Percentiles rank a stretch among this genome's conserved stretches.
Evolutionary conservation across 495 filamentous ascomycete species (phyloP).

Genomic region (Umbilicaria muhlenbergii): DNA sequence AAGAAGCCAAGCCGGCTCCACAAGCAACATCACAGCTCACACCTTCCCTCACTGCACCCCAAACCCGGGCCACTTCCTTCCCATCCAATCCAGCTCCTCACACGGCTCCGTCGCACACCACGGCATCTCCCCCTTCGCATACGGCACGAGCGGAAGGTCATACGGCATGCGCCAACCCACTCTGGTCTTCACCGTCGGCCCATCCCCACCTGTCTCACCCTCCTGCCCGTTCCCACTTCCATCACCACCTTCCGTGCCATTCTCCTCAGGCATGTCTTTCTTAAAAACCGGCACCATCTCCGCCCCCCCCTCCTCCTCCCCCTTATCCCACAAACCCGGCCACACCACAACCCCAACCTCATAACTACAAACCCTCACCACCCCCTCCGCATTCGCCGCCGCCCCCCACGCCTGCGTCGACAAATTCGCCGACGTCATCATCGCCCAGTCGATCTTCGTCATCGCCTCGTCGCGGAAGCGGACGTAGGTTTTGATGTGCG

Average conservation of each 20-base stretch:
- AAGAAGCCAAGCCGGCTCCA: not conserved
- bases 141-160: conserved; percentile 56
- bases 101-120: conserved; percentile 57
- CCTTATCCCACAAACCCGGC: conserved; percentile 48
- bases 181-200: conserved; percentile 16
- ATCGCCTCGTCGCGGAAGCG: conserved; percentile 39
- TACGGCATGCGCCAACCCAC: conserved; percentile 75
- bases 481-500: conserved; percentile 85
- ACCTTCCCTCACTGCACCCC: conserved; percentile 6
- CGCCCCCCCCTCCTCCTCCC: conserved; percentile 9
- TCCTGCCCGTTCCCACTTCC: not conserved
- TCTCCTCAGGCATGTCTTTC: conserved; percentile 31
- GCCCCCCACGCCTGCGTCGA: conserved; percentile 89
- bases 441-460: conserved; percentile 62
- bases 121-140: conserved; percentile 45
- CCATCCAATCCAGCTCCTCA: conserved; percentile 57
- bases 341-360: conserved; percentile 79
- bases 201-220: not conserved
- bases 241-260: not conserved
- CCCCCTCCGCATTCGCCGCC: conserved; percentile 29
- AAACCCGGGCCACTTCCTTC: conserved; percentile 32
- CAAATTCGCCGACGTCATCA: conserved; percentile 73
- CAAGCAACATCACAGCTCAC: not conserved
- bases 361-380: conserved; percentile 62
- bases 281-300: conserved; percentile 58